These are phyloP conservation scores for Amyloporia xantha DNA, from an alignment of 768 basidiomycete species.

Conservation along the genomic window DNA sequence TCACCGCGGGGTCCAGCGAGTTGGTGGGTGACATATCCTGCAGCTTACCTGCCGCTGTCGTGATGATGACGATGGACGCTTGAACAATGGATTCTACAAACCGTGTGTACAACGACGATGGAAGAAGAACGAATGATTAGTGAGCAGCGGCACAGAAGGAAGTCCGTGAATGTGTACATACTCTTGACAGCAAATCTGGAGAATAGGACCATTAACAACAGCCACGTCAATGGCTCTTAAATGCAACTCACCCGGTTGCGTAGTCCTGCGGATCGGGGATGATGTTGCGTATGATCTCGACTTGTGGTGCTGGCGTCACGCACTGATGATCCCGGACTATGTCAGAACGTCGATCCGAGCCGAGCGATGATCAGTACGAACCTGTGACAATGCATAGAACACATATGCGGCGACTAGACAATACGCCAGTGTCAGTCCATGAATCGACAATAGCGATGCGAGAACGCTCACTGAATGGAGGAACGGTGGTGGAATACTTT, in stretches of 20 bases:
- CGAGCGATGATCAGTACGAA: too few relatives aligned
- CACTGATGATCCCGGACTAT: conserved; percentile 15
- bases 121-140: background rate
- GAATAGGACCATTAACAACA: conserved; percentile 3
- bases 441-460: too few relatives aligned
- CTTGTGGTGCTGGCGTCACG: conserved; percentile 32
- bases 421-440: too few relatives aligned
- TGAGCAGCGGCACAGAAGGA: too few relatives aligned
- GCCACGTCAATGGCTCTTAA: background rate
- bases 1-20: conserved; percentile 32
- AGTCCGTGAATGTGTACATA: conserved; percentile 14
- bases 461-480: conserved; percentile 32
- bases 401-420: conserved; percentile 33
- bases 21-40: conserved; percentile 30
- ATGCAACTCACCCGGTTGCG: conserved; percentile 29
- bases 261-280: conserved; percentile 37
- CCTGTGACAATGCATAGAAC: conserved; percentile 36
- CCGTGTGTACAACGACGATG: too few relatives aligned
- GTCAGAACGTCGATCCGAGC: too few relatives aligned
- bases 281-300: conserved; percentile 34
- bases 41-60: conserved; percentile 34
- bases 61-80: conserved; percentile 37
- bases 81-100: conserved; percentile 30
- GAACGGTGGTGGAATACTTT: conserved; percentile 32
- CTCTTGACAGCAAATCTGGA: conserved; percentile 35